Evolutionary conservation across 139 green algal genomes (phyloP).

Genomic region (Gonium pectorale): DNA sequence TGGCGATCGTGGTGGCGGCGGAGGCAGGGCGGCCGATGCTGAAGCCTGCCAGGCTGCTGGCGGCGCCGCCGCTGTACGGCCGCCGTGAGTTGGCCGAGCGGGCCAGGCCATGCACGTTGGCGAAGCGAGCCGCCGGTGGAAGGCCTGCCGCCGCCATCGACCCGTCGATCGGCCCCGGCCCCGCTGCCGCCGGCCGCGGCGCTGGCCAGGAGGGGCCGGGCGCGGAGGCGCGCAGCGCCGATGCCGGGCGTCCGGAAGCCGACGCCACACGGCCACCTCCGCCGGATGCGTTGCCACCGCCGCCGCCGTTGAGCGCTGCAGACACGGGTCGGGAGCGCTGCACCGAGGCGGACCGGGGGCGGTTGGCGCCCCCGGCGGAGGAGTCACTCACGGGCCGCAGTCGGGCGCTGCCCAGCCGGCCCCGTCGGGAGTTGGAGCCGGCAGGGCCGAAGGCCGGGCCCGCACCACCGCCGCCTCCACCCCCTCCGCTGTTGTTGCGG

Average conservation of each 20-base stretch:
- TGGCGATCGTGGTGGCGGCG: too few species aligned
- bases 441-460: too few species aligned
- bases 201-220: slow-evolving; percentile 8
- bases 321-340: neutral
- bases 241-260: neutral
- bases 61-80: too few species aligned
- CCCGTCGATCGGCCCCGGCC: neutral
- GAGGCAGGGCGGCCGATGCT: too few species aligned
- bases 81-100: neutral
- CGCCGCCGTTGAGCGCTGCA: neutral
- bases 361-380: neutral
- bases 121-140: slow-evolving; percentile 8
- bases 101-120: slow-evolving; percentile 32
- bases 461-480: neutral
- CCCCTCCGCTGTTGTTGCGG: too few species aligned
- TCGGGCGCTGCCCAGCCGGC: slow-evolving; percentile 25
- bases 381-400: neutral
- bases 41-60: too few species aligned
- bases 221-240: neutral
- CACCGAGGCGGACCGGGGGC: neutral
- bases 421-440: too few species aligned
- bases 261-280: neutral
- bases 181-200: neutral
- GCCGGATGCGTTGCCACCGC: neutral
- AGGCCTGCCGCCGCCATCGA: neutral